These are phyloP conservation scores for Phlebiopsis flavidoalba DNA, from an alignment of 768 basidiomycete species.

Conservation along the genomic window DNA sequence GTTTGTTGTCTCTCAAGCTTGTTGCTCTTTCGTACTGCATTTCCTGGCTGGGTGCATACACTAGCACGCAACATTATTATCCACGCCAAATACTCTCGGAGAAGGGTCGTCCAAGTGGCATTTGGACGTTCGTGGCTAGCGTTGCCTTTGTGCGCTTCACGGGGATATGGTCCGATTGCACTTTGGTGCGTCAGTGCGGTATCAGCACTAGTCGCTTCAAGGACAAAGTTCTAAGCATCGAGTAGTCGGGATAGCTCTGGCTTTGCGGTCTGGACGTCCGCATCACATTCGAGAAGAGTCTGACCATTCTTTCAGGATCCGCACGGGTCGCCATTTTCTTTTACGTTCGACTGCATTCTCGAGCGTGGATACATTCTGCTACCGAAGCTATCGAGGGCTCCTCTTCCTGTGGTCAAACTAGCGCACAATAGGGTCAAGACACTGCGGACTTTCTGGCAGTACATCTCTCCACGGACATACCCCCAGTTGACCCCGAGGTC, in stretches of 20 bases:
- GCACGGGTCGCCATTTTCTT: constrained; percentile 22
- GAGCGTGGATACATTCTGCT: constrained; percentile 18
- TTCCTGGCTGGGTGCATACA: constrained; percentile 27
- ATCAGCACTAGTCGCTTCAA: no score
- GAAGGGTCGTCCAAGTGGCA: constrained; percentile 13
- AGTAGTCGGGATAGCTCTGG: constrained; percentile 26
- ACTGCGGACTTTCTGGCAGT: constrained; percentile 4
- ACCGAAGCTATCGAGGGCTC: constrained; percentile 17
- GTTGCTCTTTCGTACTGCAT: constrained; percentile 23
- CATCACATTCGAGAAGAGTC: constrained; percentile 17
- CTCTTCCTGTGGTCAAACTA: background rate
- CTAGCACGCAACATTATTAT: constrained; percentile 26
- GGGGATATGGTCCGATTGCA: constrained; percentile 28
- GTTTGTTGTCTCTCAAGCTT: constrained; percentile 16
- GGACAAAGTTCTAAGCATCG: background rate
- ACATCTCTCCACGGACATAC: constrained; percentile 1
- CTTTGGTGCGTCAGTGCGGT: constrained; percentile 23
- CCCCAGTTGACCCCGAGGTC: constrained; percentile 14
- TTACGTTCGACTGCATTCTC: constrained; percentile 25
- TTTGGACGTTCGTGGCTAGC: constrained; percentile 24
- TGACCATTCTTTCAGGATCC: constrained; percentile 19
- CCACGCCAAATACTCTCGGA: constrained; percentile 24
- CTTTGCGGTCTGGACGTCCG: constrained; percentile 21
- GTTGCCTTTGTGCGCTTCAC: constrained; percentile 25
- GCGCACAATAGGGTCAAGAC: constrained; percentile 4